Evolutionary conservation across 73 alveolate species (phyloP), one percentile per base, ranked within the genome.

Genomic region (Breviolum minutum): DNA sequence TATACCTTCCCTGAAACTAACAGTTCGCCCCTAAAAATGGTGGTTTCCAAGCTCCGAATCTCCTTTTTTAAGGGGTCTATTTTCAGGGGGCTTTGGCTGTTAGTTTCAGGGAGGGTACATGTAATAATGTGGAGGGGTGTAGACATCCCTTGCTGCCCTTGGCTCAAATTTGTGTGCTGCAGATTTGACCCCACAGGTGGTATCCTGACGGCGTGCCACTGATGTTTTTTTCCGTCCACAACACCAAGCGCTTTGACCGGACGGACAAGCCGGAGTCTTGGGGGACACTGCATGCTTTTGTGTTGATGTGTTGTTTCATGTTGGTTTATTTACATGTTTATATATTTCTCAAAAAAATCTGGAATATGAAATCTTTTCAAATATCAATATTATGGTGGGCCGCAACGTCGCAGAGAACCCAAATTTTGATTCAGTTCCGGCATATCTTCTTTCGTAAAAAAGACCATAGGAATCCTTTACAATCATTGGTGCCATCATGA

Each of bases 211-310:
- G 98, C 29, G 68, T 92, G 69, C 98, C 98, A 11, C 62, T 92
- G 90, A 92, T 92, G 91, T 92, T 92, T 81, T 77, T 74, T 69
- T 92, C 98, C 32, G 80, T 92, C 12, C 98, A 92, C 91, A 92
- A 92, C 91, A 92, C 98, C 29, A 92, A 92, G 91, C 79, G 82
- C 81, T 26, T 70, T 60, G 87, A 70, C 63, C 63, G 71, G 74
- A 90, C 87, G 8, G 86, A 90, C 87, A 69, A 61, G 96, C 60
- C 76, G 1, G 81, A 48, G 24, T 26, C 80, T 62, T 29, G n/a
- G 16, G 61, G 32, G 22, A 17, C 71, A 54, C 3, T 40, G 54
- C 54, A 40, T 40, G 54, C 54, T 40, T 40, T 40, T 3, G 54
- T 76, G 20, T 26, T 76, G 85, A n/a, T 20, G 29, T n/a, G 24